Percentiles rank a stretch among this genome's conserved stretches.
phyloP scores from a whole-genome alignment of 805 yeast species.

The Metschnikowia lochheadii region DNA sequence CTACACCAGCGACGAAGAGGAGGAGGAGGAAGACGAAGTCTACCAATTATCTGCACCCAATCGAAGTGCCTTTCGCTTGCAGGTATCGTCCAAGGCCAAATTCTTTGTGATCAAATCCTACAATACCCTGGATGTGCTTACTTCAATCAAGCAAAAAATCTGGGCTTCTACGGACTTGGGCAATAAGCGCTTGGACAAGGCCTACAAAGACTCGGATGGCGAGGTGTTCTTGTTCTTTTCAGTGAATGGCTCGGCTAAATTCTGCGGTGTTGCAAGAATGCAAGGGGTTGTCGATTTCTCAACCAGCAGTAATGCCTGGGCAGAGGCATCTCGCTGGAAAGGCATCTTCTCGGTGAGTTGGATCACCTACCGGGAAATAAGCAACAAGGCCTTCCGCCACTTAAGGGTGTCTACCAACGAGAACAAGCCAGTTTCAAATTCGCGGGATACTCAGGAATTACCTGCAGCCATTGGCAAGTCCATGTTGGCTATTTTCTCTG shows the following conservation, averaged over 20 bases:
- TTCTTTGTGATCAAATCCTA: slow-evolving; percentile 56
- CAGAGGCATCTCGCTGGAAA: slow-evolving; percentile 45
- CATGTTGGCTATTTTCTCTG: slow-evolving; percentile 42
- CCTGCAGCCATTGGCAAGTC: slow-evolving; percentile 46
- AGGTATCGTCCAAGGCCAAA: slow-evolving; percentile 14
- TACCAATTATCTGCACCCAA: not conserved
- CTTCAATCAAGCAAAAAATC: slow-evolving; percentile 45
- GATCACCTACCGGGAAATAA: slow-evolving; percentile 48
- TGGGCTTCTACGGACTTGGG: slow-evolving; percentile 63
- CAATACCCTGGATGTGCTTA: slow-evolving; percentile 44
- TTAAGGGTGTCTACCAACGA: slow-evolving; percentile 44
- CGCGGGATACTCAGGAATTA: slow-evolving; percentile 60
- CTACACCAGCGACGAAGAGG: not conserved
- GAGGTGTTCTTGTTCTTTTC: slow-evolving; percentile 51
- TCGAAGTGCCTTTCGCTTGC: not conserved
- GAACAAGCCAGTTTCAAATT: slow-evolving; percentile 49
- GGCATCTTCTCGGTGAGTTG: slow-evolving; percentile 53
- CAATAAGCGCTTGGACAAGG: slow-evolving; percentile 46
- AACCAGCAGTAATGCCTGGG: slow-evolving; percentile 43
- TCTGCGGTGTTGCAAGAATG: slow-evolving; percentile 53
- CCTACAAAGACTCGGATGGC: slow-evolving; percentile 28
- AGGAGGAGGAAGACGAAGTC: not conserved
- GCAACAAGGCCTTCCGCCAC: slow-evolving; percentile 44
- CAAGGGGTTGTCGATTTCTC: slow-evolving; percentile 31
- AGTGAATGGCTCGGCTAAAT: slow-evolving; percentile 46